Percentiles rank a stretch among this genome's conserved stretches.
phyloP scores from a whole-genome alignment of 2,329 filamentous ascomycete species.

The Aspergillus eucalypticola region DNA sequence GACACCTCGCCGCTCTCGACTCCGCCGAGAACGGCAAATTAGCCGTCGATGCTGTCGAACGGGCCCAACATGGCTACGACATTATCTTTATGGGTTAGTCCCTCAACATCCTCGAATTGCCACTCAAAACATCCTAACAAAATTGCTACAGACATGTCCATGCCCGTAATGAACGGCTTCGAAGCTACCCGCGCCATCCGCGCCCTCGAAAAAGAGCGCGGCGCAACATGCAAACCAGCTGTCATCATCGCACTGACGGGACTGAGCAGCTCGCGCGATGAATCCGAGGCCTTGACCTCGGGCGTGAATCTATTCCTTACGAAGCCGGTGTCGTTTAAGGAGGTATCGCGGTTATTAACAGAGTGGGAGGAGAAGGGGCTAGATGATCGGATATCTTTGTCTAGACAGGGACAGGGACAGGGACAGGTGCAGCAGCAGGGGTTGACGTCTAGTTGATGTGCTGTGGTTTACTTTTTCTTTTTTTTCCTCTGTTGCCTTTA shows the following conservation, averaged over 20 bases:
- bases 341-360: slow-evolving; percentile 42
- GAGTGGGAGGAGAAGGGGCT: slow-evolving; percentile 31
- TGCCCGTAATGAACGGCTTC: slow-evolving; percentile 53
- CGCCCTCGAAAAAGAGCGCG: slow-evolving; percentile 39
- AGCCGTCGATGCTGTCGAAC: slow-evolving; percentile 44
- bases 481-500: not conserved
- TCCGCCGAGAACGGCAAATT: slow-evolving; percentile 46
- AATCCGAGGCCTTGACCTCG: slow-evolving; percentile 44
- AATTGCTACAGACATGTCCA: slow-evolving; percentile 41
- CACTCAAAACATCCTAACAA: not conserved
- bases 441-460: too few relatives aligned
- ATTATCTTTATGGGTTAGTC: slow-evolving; percentile 48
- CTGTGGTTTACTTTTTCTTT: too few relatives aligned
- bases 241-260: slow-evolving; percentile 51
- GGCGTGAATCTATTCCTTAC: slow-evolving; percentile 51
- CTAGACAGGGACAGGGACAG: not conserved
- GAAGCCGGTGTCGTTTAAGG: slow-evolving; percentile 49
- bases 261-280: slow-evolving; percentile 45
- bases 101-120: not conserved
- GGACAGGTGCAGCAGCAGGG: too few relatives aligned
- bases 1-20: slow-evolving; percentile 35
- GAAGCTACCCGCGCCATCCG: slow-evolving; percentile 51
- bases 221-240: slow-evolving; percentile 29
- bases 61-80: slow-evolving; percentile 38
- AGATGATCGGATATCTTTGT: not conserved